Percentiles rank a stretch among this genome's conserved stretches.
phyloP scores from a whole-genome alignment of 306 rosid genomes.

The Vachellia collinsii region DNA sequence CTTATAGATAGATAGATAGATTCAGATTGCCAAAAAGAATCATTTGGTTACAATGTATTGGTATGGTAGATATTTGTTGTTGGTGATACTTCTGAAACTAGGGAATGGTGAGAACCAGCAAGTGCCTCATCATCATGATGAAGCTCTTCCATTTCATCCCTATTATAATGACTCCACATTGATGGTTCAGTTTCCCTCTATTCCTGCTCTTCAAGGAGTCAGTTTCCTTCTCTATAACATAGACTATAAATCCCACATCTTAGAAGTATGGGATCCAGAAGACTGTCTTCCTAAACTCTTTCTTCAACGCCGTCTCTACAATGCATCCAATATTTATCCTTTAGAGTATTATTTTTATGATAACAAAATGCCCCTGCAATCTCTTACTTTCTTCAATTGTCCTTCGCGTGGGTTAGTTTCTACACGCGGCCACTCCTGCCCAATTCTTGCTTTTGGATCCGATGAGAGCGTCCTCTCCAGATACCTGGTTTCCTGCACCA shows the following conservation, averaged over 20 bases:
- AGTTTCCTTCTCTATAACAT: neutral
- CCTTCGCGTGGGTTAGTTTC: neutral
- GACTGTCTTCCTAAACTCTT: constrained; percentile 20
- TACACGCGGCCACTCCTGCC: neutral
- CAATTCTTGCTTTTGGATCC: neutral
- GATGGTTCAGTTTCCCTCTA: neutral
- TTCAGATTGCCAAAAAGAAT: too few species aligned
- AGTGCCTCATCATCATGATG: neutral
- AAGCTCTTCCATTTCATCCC: neutral
- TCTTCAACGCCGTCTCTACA: neutral
- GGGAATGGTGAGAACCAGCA: neutral
- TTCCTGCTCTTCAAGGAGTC: neutral
- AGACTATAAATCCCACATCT: neutral
- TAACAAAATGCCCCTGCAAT: too few species aligned
- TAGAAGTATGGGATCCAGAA: neutral
- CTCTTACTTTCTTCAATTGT: constrained; percentile 35
- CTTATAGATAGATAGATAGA: neutral
- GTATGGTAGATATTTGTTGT: neutral
- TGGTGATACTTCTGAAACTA: neutral
- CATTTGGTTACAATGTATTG: neutral
- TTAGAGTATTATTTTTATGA: neutral
- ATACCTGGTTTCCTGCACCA: constrained; percentile 1
- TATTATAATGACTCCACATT: too few species aligned
- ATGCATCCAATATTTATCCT: neutral
- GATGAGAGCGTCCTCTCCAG: neutral